Base-by-base conservation (phyloP, 257 asterid species). In the Handroanthus guayacan region DNA sequence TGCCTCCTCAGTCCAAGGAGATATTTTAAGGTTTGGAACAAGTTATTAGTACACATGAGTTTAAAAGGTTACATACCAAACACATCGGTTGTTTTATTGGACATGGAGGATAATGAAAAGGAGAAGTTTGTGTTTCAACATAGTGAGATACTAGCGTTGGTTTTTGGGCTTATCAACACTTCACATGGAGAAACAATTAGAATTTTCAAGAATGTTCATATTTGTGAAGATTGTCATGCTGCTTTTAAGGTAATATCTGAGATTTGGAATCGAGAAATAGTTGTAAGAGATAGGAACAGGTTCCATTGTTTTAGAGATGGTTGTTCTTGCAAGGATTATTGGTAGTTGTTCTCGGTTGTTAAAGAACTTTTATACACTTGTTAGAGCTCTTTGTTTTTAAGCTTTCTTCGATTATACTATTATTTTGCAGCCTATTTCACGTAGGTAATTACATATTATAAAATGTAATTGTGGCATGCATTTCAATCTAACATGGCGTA, bases 221-320 rank as follows among this genome's bases (percentile, higher is more conserved):
- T 92, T 2, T 90, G 94, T 83, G 94, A 92, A 80, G 96, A 92
- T 60, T 89, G 96, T 31, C 93, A 87, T 71, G 82, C 82, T 47
- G 84, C 87, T 34, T 84, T 90, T 57, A 92, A 92, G 83, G n/a
- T 90, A 76, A 77, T 88, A n/a, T 92, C 94, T 5, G 77, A 82
- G 62, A 83, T 88, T 75, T 81, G 52, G 62, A 37, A 71, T 16
- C 54, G 93, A 69, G 89, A 86, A 74, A 83, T 90, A 57, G 77
- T 87, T 64, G 90, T 90, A 38, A 87, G 94, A 1, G 90, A 90
- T 76, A 60, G 90, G 60, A 84, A 82, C 39, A 83, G 92, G 56
- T 90, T 89, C 79, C 94, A 89, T 80, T 80, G 86, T 74, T 89
- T 89, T 48, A 90, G 67, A 71, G 75, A 87, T 72, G 94, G 94